Percentiles rank a stretch among this genome's conserved stretches.
Evolutionary conservation across 495 filamentous ascomycete genomes (phyloP).

Genomic region (Lindgomyces ingoldianus): DNA sequence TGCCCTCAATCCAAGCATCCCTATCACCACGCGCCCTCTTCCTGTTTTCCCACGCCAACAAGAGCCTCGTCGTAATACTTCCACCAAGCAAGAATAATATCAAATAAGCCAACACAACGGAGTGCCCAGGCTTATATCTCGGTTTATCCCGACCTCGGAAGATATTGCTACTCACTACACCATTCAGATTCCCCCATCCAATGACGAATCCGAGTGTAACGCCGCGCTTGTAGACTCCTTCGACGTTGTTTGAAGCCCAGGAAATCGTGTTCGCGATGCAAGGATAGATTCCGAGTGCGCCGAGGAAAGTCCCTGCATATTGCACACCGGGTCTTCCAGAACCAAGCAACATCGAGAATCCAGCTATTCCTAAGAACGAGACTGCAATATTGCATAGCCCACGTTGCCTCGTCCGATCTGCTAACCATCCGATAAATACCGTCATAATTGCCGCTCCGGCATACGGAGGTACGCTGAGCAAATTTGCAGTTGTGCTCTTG

Average conservation of each 20-base stretch:
- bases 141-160: constrained; percentile 59
- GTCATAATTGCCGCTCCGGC: constrained; percentile 79
- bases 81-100: constrained; percentile 61
- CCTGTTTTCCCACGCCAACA: constrained; percentile 67
- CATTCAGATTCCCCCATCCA: constrained; percentile 86
- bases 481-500: constrained; percentile 67
- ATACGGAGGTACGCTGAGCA: constrained; percentile 87
- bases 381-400: constrained; percentile 80
- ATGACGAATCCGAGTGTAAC: constrained; percentile 77
- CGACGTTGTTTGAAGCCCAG: constrained; percentile 87
- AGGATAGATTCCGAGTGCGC: constrained; percentile 88
- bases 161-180: constrained; percentile 77
- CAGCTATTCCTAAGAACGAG: constrained; percentile 70
- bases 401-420: constrained; percentile 75
- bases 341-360: constrained; percentile 77
- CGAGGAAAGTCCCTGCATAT: constrained; percentile 84
- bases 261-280: constrained; percentile 88
- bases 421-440: constrained; percentile 70
- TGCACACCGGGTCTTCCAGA: constrained; percentile 61
- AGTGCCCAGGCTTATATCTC: constrained; percentile 59
- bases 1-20: constrained; percentile 66
- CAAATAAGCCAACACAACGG: constrained; percentile 61
- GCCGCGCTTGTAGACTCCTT: constrained; percentile 91
- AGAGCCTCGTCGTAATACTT: constrained; percentile 62
- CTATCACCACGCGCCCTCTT: constrained; percentile 63